Evolutionary conservation across 768 basidiomycete species (phyloP).

Genomic region (Mycena olivaceomarginata): DNA sequence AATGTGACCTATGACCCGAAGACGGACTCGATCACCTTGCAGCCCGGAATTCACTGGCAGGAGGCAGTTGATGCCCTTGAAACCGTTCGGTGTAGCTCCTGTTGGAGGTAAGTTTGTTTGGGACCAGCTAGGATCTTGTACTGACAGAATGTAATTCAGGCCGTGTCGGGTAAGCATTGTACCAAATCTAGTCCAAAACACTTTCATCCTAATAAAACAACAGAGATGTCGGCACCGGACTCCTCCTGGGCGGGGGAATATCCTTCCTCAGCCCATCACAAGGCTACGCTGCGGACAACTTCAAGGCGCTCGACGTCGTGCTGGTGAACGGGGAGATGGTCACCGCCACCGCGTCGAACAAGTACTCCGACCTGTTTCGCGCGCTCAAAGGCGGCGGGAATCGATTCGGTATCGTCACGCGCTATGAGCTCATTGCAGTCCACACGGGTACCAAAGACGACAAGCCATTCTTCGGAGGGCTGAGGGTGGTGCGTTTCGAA

Average conservation of each 20-base stretch:
- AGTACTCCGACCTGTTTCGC: constrained; percentile 64
- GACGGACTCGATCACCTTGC: constrained; percentile 60
- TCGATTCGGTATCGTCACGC: constrained; percentile 66
- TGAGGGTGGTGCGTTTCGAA: constrained; percentile 53
- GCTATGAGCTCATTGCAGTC: constrained; percentile 62
- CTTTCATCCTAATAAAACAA: neutral
- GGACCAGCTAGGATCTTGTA: neutral
- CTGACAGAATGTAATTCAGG: constrained; percentile 12
- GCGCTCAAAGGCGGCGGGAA: constrained; percentile 67
- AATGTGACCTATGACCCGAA: constrained; percentile 55
- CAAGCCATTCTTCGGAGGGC: constrained; percentile 62
- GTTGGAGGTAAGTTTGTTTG: constrained; percentile 53
- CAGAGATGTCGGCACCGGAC: constrained; percentile 65
- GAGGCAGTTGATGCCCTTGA: constrained; percentile 59
- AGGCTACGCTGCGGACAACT: constrained; percentile 62
- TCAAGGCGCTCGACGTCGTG: constrained; percentile 64
- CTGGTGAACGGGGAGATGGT: constrained; percentile 63
- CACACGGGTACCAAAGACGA: constrained; percentile 61
- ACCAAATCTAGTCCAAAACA: neutral
- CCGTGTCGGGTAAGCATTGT: constrained; percentile 34
- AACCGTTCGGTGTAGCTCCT: constrained; percentile 62
- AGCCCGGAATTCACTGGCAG: constrained; percentile 65
- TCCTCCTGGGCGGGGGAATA: constrained; percentile 66
- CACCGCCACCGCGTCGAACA: constrained; percentile 62
- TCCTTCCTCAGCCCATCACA: constrained; percentile 62